Evolutionary conservation across 148 eudicot species (phyloP), one percentile per base, ranked within the genome.

Genomic region (Nepenthes gracilis): DNA sequence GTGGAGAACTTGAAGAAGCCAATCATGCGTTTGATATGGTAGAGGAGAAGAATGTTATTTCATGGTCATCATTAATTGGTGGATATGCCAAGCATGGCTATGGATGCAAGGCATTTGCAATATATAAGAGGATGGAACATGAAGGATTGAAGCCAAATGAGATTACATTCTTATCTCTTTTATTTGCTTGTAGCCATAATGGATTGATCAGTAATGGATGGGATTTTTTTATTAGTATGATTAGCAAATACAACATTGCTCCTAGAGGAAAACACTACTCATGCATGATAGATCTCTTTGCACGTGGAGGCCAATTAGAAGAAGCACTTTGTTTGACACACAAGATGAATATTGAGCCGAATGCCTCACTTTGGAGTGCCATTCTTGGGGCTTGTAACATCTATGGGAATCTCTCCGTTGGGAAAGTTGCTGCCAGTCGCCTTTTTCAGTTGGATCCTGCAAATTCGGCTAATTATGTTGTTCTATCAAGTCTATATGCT

Each of bases 1-100:
- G 78, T 67, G 81, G 81, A 58, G 75, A 70, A 54, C 72, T 73
- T 51, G 72, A 63, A 63, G 75, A 70, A 63, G 69, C 75, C 63
- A 63, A 52, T 35, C 51, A 43, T 62, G 68, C 50, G 33, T 77
- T 77, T 67, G 54, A 52, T 53, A 67, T 58, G 35, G 61, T 73
- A 72, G 48, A n/a, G 32, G 66, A 55, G 34, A 73, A 63, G 72
- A 77, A 73, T 63, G 72, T 73, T 10, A 70, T 77, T 40, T 77
- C 81, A 43, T 77, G 81, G 81, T 77, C 81, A 15, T 69, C 75
- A 43, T 56, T 77, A 35, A 77, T 77, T 23, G 67, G 68, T 38
- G 81, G 72, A 52, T 77, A 66, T 67, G 78, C 81, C 52, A 70
- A 74, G 69, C 72, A 77, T 67, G 81, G 81, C 2, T 33, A 69